Evolutionary conservation across 1,284 basidiomycete genomes (phyloP).

Genomic region (Dichomitus squalens): DNA sequence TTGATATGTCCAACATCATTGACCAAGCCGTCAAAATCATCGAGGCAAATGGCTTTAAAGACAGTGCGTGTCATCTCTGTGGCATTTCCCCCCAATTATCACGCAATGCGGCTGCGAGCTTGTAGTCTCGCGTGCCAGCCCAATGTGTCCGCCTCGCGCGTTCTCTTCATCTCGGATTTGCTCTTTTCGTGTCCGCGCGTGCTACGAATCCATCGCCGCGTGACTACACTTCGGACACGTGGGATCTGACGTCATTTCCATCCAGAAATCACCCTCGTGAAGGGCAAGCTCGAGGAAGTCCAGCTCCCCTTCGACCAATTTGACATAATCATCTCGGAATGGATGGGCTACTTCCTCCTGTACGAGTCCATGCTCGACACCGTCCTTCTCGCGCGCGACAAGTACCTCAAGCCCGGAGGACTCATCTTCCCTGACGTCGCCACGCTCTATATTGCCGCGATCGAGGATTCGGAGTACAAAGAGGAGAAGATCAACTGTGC

Average conservation of each 20-base stretch:
- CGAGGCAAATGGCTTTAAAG: conserved; percentile 93
- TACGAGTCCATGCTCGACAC: conserved; percentile 99
- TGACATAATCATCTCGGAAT: conserved; percentile 99
- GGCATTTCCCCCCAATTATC: too few relatives aligned
- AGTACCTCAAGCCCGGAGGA: conserved; percentile 90
- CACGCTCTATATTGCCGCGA: conserved; percentile 92
- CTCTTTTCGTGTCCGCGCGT: too few relatives aligned
- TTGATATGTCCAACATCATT: conserved; percentile 99
- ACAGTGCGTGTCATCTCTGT: conserved; percentile 66
- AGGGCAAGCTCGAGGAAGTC: conserved; percentile 96
- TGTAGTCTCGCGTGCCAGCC: too few relatives aligned
- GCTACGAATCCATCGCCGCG: too few relatives aligned
- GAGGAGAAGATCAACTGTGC: conserved; percentile 99
- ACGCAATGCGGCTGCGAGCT: too few relatives aligned
- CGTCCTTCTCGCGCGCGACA: conserved; percentile 94
- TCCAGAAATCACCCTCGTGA: conserved; percentile 92
- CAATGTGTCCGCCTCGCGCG: background rate
- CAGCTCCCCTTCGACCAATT: conserved; percentile 86
- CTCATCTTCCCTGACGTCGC: conserved; percentile 97
- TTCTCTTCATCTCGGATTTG: too few relatives aligned
- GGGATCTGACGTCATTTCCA: background rate
- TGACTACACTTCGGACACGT: background rate
- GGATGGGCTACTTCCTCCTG: conserved; percentile 96
- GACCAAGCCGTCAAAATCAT: conserved; percentile 98
- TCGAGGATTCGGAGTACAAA: conserved; percentile 99